Percentiles rank a stretch among this genome's conserved stretches.
Conservation (phyloP, 257 asterid genomes). For the Echites panduratus region DNA sequence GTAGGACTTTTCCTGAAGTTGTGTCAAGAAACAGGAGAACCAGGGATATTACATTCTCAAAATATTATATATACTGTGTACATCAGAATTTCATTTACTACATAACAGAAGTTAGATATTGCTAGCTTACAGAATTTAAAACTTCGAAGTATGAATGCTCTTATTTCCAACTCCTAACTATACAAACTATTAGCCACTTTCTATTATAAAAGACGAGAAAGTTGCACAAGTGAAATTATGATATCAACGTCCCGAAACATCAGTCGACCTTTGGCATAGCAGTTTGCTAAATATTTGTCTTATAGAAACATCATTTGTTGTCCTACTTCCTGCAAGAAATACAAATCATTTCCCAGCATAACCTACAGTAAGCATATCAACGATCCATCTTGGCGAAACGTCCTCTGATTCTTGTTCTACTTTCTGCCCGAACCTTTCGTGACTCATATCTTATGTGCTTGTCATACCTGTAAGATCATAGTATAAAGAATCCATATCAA, state of each 20-base stretch:
- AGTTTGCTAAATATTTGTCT: conserved; percentile 1
- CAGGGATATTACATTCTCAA: not conserved
- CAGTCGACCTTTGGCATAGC: not conserved
- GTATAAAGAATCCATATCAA: not conserved
- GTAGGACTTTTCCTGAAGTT: not conserved
- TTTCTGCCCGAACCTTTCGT: conserved; percentile 80
- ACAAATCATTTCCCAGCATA: not conserved
- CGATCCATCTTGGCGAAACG: conserved; percentile 82
- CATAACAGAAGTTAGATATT: not conserved
- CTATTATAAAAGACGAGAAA: conserved; percentile 6
- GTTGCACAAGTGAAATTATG: not conserved
- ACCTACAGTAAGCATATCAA: conserved; percentile 19
- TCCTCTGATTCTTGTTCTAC: conserved; percentile 79
- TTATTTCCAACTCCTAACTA: conserved; percentile 15
- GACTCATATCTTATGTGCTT: conserved; percentile 88
- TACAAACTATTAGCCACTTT: conserved; percentile 21
- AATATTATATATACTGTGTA: not conserved
- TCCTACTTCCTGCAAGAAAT: conserved; percentile 7
- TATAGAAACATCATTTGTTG: conserved; percentile 3
- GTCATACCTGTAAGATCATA: conserved; percentile 51
- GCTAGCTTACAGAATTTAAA: not conserved
- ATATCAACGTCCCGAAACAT: not conserved
- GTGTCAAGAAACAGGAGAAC: not conserved
- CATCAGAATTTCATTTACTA: not conserved
- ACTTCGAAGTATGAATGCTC: conserved; percentile 5